Evolutionary conservation across 768 basidiomycete species (phyloP).

Genomic region (Termitomyces sp.): DNA sequence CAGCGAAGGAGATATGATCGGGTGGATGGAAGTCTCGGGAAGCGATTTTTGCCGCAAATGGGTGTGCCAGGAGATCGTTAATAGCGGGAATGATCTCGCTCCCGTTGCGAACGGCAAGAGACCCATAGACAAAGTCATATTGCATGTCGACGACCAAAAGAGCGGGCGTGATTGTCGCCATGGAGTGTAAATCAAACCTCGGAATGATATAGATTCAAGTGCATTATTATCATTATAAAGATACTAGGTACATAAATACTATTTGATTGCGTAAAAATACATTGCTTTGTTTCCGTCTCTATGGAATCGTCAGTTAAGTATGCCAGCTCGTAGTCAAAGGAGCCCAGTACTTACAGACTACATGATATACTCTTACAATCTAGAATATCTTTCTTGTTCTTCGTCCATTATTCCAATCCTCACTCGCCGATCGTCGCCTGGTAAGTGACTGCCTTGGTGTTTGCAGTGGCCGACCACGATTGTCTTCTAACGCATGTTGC

Average conservation of each 20-base stretch:
- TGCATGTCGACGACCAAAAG: constrained; percentile 80
- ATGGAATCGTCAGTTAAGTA: neutral
- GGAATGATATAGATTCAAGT: neutral
- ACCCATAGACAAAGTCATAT: constrained; percentile 77
- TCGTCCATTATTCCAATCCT: constrained; percentile 24
- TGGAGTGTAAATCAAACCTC: constrained; percentile 4
- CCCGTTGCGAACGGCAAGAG: constrained; percentile 68
- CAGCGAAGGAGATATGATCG: constrained; percentile 70
- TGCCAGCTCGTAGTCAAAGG: neutral
- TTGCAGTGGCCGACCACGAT: constrained; percentile 10
- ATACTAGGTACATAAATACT: neutral
- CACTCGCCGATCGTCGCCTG: constrained; percentile 35
- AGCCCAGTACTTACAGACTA: neutral
- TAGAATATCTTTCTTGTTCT: neutral
- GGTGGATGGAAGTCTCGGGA: constrained; percentile 60
- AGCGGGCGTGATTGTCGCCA: constrained; percentile 40
- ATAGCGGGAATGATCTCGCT: constrained; percentile 55
- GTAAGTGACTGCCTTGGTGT: constrained; percentile 11
- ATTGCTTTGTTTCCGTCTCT: neutral
- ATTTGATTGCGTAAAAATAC: constrained; percentile 3
- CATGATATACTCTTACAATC: constrained; percentile 1
- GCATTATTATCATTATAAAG: too few relatives aligned
- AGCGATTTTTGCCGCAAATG: constrained; percentile 50
- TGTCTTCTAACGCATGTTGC: constrained; percentile 6
- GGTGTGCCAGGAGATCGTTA: constrained; percentile 54